Base-by-base conservation (phyloP, 1,139 yeast species). In the Pichia sp. region DNA sequence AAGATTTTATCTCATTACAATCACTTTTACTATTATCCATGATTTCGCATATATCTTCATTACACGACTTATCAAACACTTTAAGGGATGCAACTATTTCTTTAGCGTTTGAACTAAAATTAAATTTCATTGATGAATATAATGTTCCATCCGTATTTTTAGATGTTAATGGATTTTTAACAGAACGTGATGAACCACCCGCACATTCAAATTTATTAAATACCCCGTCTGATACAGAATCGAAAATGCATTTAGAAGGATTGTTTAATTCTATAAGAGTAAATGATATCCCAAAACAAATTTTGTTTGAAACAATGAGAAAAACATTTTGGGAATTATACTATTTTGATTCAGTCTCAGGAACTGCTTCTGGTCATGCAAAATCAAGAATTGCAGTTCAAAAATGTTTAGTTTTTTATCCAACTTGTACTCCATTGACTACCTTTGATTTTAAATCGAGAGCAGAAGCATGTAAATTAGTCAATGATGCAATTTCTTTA, bases 301-400 rank as follows among this genome's bases (percentile, higher is more conserved):
- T 59, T 7, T 37, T 60, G 9, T 48, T 57, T 30, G 74, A 73
- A 42, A 59, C 64, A 36, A 69, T 70, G 6, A 61, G 78, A 45
- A 60, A 76, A 46, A 61, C 71, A 5, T 67, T 71, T 47, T 73
- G 78, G 78, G 79, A 74, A 45, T 53, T 71, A 8, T 68, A 70
- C 53, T 73, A 71, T 52, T 62, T 73, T 43, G 79, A 74, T 55
- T 70, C 73, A 9, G 62, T 73, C 33, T 70, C 72, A 47, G 78
- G 77, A 0, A 72, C 76, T 3, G 75, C 79, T 1, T 75, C 73
- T 41, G 79, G 78, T n/a, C 64, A 62, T 43, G 61, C 76, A 0
- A 58, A 69, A 11, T 70, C 77, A 2, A 54, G 58, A n/a, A 51
- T 74, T 11, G 66, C 71, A 1, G 53, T 62, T 1, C 46, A 63